Evolutionary conservation across 768 basidiomycete species (phyloP), one percentile per base, ranked within the genome.

Genomic region (Boletales sp.): DNA sequence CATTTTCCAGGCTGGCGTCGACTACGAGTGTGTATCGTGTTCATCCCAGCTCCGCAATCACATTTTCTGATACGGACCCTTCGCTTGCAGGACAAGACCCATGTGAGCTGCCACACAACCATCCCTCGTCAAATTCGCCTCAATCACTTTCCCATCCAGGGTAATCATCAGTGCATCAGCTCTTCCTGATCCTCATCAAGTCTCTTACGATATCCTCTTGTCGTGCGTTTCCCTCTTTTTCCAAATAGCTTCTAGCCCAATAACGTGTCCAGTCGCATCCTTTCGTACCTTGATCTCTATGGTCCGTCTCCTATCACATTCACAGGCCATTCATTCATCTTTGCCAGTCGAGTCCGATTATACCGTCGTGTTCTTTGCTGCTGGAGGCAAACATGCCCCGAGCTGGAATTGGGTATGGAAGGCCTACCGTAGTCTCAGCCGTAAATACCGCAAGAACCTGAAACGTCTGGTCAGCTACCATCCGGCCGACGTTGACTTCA

Each of bases 341-440:
- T n/a, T 39, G 33, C 17, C 55, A 92, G 91, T 92, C 53, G 90
- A 93, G 64, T 84, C 87, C 28, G 91, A 94, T 69, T 94, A 94
- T 59, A 86, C 87, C 3, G 83, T 93, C 18, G 80, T 92, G 5
- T 91, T 92, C 68, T 87, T 94, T 55, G 88, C 90, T 25, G 86
- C 90, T 2, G 91, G 89, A 21, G 81, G 81, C 8, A 74, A 72
- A 53, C 74, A 91, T 68, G 78, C 82, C 3, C 91, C 91, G 6
- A 78, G 79, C 21, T 92, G 89, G 89, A 88, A 84, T 56, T 94
- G 91, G 91, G 79, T 94, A 10, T 93, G 90, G 90, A 91, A 88
- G 61, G 87, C 89, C 1, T 92, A 92, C 65, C 77, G 89, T 19
- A 86, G 85, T 60, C 71, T 87, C 40, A 89, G 77, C 62, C 75